These are phyloP conservation scores for Nemania sp. DNA, from an alignment of 2,329 filamentous ascomycete species.

Conservation along the genomic window DNA sequence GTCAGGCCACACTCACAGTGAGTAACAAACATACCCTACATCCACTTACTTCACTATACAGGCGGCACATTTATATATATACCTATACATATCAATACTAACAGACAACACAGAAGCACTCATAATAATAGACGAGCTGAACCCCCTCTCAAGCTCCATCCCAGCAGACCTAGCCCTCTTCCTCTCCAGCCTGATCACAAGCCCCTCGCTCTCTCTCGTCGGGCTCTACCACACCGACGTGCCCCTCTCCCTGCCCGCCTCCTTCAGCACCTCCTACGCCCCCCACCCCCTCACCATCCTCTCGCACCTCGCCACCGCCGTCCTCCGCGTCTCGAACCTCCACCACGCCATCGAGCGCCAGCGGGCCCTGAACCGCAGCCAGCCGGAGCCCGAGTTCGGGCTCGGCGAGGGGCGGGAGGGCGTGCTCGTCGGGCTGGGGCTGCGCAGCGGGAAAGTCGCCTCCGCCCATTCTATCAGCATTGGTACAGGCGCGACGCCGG, in stretches of 20 bases:
- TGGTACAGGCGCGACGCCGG: slow-evolving; percentile 49
- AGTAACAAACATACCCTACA: slow-evolving; percentile 42
- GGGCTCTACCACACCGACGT: slow-evolving; percentile 87
- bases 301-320: slow-evolving; percentile 87
- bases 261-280: slow-evolving; percentile 61
- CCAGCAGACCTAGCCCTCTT: slow-evolving; percentile 73
- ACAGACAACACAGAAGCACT: slow-evolving; percentile 69
- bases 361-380: slow-evolving; percentile 79
- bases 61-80: too few species aligned
- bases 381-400: slow-evolving; percentile 82
- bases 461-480: neutral
- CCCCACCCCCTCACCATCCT: slow-evolving; percentile 79
- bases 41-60: neutral
- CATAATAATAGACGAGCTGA: slow-evolving; percentile 83
- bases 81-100: too few species aligned
- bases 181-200: slow-evolving; percentile 75
- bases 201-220: slow-evolving; percentile 77
- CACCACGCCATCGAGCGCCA: slow-evolving; percentile 80
- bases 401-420: slow-evolving; percentile 83
- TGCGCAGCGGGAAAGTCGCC: slow-evolving; percentile 51
- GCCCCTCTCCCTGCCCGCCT: slow-evolving; percentile 61
- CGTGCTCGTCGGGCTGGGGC: slow-evolving; percentile 74
- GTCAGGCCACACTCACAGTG: slow-evolving; percentile 58
- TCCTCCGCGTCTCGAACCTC: slow-evolving; percentile 80
- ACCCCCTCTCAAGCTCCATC: slow-evolving; percentile 68